Evolutionary conservation across 805 yeast species (phyloP), one percentile per base, ranked within the genome.

Genomic region (Yarrowia deformans): DNA sequence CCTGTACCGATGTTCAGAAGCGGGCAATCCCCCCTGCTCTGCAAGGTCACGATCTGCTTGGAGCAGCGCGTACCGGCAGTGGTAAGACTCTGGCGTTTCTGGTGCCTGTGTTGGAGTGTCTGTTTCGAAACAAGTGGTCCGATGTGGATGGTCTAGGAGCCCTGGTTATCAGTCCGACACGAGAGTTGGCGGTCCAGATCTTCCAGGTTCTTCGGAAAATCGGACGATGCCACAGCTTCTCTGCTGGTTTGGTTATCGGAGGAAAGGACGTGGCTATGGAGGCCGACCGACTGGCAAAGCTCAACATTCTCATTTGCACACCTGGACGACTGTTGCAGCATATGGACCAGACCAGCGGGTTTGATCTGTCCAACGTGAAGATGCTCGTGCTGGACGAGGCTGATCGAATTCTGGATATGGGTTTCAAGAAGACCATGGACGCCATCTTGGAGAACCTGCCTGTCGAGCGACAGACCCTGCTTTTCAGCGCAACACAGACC

Each of bases 281-380:
- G 77, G 85, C 86, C 71, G 97, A 91, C 67, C 85, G 98, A 76
- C 85, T 93, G 8, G 84, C 89, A 0, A 84, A 85, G 72, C 88
- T 93, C 79, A 93, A 93, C 77, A 90, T 93, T 54, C 81, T 93
- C 69, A 89, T 93, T 40, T 95, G 97, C 14, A 93, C 98, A 0
- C 98, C 98, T 0, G 98, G 98, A 3, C 83, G 98, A 77, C 79
- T 93, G 19, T 81, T 93, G 56, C 98, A 93, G 76, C 97, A 93
- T 76, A 84, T 93, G 85, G 97, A 93, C 77, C 96, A 93, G 76
- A 88, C 97, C 8, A 89, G 89, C 0, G 92, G 92, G 1, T 84
- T 93, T 77, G 93, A 89, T 73, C 80, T 89, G 10, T 81, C 87
- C 29, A 91, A 90, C 75, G 79, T 93, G 71, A 94, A 93, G 78